Evolutionary conservation across 176 grass and related monocot species (phyloP), one percentile per base, ranked within the genome.

Genomic region (Cenchrus purpureus): DNA sequence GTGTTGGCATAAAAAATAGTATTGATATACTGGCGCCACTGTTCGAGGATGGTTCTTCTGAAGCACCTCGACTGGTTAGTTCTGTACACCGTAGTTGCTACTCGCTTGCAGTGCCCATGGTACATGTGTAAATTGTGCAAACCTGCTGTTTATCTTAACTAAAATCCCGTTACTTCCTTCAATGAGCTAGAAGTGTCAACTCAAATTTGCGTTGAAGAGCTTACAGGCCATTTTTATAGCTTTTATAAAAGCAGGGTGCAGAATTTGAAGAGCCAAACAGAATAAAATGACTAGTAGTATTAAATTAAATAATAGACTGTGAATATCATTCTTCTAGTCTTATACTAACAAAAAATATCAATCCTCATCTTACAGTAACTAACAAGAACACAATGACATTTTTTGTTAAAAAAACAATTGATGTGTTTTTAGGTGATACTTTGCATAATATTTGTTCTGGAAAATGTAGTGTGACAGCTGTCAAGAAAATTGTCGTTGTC

Each of bases 1-100:
- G 95, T 72, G 89, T 92, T 88, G 89, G 89, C 67, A 95, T 98
- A 62, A 89, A 92, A 88, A 90, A 89, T 40, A 95, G 95, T 83
- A 87, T 98, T 79, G 95, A 98, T 88, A 66, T 75, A 72, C 76
- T 98, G 31, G 92, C 92, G 5, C 83, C 61, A 5, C 91, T 88
- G 63, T 98, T 89, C 71, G 90, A 86, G 69, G 90, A 95, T 53
- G 84, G 87, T 78, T 88, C 82, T 63, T 67, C 85, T 51, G 89
- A 93, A 68, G 60, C 66, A 44, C 95, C 95, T 88, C 78, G 92
- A 63, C 56, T 98, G 89, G 95, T 98, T 57, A 98, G 89, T 92
- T 81, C 63, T 59, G 37, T 79, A 64, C 32, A 40, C 13, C 4
- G 59, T 29, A 15, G 25, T 64, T 79, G 34, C 29, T 56, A 78